Evolutionary conservation across 345 rosid genomes (phyloP).

Genomic region (Syzygium jambos): DNA sequence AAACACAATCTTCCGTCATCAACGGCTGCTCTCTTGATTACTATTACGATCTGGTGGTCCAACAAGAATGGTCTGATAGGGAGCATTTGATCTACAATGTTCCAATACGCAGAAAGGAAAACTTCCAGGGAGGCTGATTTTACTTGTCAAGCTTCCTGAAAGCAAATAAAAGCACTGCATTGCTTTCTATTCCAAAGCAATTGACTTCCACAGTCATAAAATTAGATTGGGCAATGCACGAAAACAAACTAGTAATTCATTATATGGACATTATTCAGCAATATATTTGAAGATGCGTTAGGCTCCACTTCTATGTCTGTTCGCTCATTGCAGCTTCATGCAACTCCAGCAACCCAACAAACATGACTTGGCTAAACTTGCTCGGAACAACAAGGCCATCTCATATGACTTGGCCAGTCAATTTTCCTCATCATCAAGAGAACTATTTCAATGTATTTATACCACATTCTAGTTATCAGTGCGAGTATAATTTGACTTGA

Average conservation of each 20-base stretch:
- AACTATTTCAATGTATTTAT: not conserved
- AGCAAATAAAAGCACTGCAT: not conserved
- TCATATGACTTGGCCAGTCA: not conserved
- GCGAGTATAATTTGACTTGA: not conserved
- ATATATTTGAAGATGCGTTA: not conserved
- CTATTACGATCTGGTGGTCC: not conserved
- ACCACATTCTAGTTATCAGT: not conserved
- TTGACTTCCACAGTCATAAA: not conserved
- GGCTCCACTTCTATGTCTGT: not conserved
- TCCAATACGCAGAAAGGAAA: not conserved
- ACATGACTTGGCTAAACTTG: not conserved
- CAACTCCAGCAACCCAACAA: not conserved
- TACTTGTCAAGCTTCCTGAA: not conserved
- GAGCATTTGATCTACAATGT: fast-evolving
- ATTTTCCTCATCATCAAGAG: not conserved
- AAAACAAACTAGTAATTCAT: not conserved
- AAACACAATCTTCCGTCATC: not conserved
- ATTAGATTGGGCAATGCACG: not conserved
- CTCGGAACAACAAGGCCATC: fast-evolving
- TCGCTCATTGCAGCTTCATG: not conserved
- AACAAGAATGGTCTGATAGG: not conserved
- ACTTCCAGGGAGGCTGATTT: not conserved
- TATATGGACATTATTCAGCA: not conserved
- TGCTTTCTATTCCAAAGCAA: not conserved
- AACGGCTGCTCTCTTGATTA: not conserved